Base-by-base conservation (phyloP, 495 filamentous ascomycete species). In the Paragyromitra xinjiangensis region DNA sequence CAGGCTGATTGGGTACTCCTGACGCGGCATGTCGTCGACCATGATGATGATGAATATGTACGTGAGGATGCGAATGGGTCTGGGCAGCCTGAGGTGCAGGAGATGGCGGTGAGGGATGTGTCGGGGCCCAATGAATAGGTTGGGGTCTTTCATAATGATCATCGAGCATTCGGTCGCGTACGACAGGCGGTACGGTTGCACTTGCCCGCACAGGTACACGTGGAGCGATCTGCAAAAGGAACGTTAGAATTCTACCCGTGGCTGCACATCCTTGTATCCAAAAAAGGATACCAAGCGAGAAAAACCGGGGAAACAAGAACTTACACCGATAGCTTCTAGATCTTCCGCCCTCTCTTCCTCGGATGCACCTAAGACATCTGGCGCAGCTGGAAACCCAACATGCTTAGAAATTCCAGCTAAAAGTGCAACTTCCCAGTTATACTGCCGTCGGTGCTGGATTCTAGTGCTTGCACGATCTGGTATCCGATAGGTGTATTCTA, bases 341-440 rank as follows among this genome's bases (percentile, higher is more conserved):
- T 99, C 95, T 64, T 93, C 91, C 45, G 97, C 92, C 29, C 94
- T 84, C 73, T 97, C 93, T 19, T 89, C 86, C 9, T 88, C 86
- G 14, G 92, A 89, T 22, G 91, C 92, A 29, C 90, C 88, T 34
- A 87, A 84, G 75, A 99, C 89, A 11, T 90, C 87, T 22, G 95
- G 95, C n/a, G 95, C 95, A 42, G 95, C 95, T 37, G 95, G 95
- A 84, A 98, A 98, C 26, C 95, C 95, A 64, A 96, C 89, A 83
- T 97, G 93, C 83, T 97, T 97, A 6, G 94, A 93, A 69, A 98
- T 88, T 22, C 95, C 95, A 7, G 94, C 91, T 69, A 99, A 87
- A 14, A 97, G 88, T 6, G 93, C 94, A 4, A 99, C 94, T 82
- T 99, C 95, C 78, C 91, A 91, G 83, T 97, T 98, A 83, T 97